Evolutionary conservation across 768 basidiomycete genomes (phyloP), one percentile per base, ranked within the genome.

Genomic region (Lactarius hatsudake): DNA sequence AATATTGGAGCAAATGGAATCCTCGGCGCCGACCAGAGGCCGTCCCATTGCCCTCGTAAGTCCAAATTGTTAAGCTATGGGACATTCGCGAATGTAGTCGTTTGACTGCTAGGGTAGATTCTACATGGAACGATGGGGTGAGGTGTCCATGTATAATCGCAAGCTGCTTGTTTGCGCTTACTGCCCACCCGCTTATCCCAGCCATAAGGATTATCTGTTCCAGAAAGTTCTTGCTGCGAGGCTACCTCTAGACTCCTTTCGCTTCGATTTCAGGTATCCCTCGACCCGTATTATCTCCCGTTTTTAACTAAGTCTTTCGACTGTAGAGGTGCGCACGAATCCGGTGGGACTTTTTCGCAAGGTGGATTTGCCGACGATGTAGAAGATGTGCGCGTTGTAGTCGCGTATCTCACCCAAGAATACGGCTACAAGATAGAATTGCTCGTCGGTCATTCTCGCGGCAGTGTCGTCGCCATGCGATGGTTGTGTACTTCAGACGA

Each of bases 191-290:
- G 48, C 32, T 59, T 51, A 42, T 30, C 72, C 58, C 76, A 93
- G 91, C 72, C 92, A 94, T 76, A 93, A 93, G 72, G 88, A 94
- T 74, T 94, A 94, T 77, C 75, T 94, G 58, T 93, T 89, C 79
- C 88, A 90, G 76, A 88, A 87, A 73, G 84, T 83, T 17, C 84
- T 94, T 23, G 90, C 89, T 3, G 74, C 76, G 45, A 80, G 79
- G 43, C 76, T 93, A 17, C 88, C 90, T 0, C 72, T 90, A 28
- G 92, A 94, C 75, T 93, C 91, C 3, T 93, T 94, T 74, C 84
- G 91, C 38, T 93, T 94, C 72, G 92, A 94, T 75, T 94, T 94
- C 77, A 85, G 91, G 90, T 92, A 72, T 53, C 23, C 51, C 26
- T 53, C n/a, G n/a, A 23, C 45, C n/a, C 42, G n/a, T 48, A 13